Base-by-base conservation (phyloP, 495 filamentous ascomycete genomes). In the Durotheca rogersii region DNA sequence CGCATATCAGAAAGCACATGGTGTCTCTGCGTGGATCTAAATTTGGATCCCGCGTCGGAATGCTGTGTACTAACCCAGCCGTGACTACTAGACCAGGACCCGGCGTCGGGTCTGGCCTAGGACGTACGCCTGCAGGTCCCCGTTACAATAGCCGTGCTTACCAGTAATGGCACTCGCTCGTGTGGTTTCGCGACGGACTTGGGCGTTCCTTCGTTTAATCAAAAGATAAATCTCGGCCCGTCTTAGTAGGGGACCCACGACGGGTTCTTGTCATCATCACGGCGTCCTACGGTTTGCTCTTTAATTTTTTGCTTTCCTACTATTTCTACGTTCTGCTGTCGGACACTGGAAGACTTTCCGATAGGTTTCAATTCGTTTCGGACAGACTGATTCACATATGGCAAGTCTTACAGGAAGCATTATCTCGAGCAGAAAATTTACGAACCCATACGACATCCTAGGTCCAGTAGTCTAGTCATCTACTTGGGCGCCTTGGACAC, bases 1-100 rank as follows among this genome's bases (percentile, higher is more conserved):
- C 80, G 27, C 94, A 98, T 65, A 91, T 98, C 59, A 85, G 90
- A 55, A 98, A 98, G 74, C 93, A 98, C 71, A 98, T 98, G 93
- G 93, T 98, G 18, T 97, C 94, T 50, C 83, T 98, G 27, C 90
- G 93, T 47, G 93, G 93, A 33, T 97, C 93, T 56, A 98, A 98
- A 66, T 98, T 96, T 68, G 93, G 93, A 47, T 96, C 93, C 47
- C 89, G 93, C 41, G 93, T 97, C 34, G 93, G 92, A 38, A 96
- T 97, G 90, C 87, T 97, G 47, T 97, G 94, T 72, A 95, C 89
- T 74, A 97, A 96, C 64, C 92, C 90, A 23, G 86, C 87, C 19
- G 80, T 87, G 54, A 77, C 86, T 27, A 95, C 88, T 53, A 88
- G 90, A 35, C 89, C 90, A 23, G 89, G 89, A 29, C 89, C 90